phyloP scores from a whole-genome alignment of 2,329 filamentous ascomycete genomes.

The Aureobasidium pullulans region DNA sequence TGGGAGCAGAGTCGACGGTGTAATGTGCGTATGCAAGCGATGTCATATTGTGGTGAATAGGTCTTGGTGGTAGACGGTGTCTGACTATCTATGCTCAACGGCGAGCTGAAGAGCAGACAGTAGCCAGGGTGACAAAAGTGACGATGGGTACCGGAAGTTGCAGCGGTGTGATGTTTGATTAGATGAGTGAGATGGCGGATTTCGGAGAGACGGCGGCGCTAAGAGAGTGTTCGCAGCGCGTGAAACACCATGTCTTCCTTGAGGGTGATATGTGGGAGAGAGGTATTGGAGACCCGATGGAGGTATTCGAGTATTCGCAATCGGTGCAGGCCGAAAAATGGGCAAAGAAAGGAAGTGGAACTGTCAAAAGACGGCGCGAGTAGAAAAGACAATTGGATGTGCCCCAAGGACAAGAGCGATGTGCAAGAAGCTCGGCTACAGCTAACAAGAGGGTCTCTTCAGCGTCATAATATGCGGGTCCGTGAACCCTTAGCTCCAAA shows the following conservation, averaged over 20 bases:
- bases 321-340: background rate
- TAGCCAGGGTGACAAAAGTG: background rate
- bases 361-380: constrained; percentile 3
- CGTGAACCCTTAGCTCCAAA: constrained; percentile 1
- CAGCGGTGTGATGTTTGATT: constrained; percentile 7
- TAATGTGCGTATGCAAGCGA: constrained; percentile 1
- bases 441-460: background rate
- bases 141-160: background rate
- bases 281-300: background rate
- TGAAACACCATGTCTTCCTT: constrained; percentile 14
- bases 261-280: background rate
- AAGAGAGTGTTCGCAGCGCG: background rate
- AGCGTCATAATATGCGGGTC: constrained; percentile 4
- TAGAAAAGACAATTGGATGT: constrained; percentile 10
- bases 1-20: background rate
- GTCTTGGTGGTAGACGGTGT: background rate
- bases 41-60: constrained; percentile 8
- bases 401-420: background rate
- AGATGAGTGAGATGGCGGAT: constrained; percentile 5
- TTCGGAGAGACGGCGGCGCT: constrained; percentile 8
- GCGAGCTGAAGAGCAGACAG: background rate
- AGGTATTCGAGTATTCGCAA: background rate
- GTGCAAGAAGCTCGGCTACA: constrained; percentile 1
- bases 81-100: background rate
- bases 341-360: constrained; percentile 3